Evolutionary conservation across 805 yeast genomes (phyloP), one percentile per base, ranked within the genome.

Genomic region (Zygotorulaspora danielsina): DNA sequence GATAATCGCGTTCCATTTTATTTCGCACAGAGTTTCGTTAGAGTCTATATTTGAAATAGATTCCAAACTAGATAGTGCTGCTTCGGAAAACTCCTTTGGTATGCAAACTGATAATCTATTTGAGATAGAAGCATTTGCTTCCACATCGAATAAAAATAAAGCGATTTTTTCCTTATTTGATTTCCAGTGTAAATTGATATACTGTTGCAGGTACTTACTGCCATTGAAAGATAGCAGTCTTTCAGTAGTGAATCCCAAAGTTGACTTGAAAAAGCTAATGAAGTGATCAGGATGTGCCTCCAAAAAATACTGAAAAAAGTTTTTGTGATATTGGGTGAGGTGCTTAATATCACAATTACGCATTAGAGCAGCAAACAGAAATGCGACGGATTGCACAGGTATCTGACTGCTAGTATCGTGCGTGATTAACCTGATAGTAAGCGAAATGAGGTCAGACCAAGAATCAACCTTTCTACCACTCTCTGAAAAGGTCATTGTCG

Each of bases 401-500:
- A 46, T 26, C 7, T 19, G 32, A 13, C 46, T 11, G 3, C 35
- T 31, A 11, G 37, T 38, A n/a, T 45, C 38, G 12, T 40, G 38
- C 3, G 33, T 19, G 9, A 53, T 34, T 3, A 54, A 20, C 17
- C 32, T 44, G 17, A 44, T 46, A 10, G 50, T 40, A 18, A 53
- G 13, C 9, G 31, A 26, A 8, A 45, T 39, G 8, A 51, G 30
- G 16, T 11, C 35, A 5, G 44, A 37, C 90, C 90, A 83, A 45
- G 69, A 62, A 1, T 68, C 53, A 3, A 81, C 70, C 51, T 79
- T 81, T 44, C 61, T 72, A 51, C 93, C 93, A 33, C 86, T 77
- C 44, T 82, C 89, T 2, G 84, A 78, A 59, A 80, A 84, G 0
- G 71, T 56, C 35, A 82, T 54, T 0, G 80, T 59, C 0, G 71